phyloP scores from a whole-genome alignment of 345 rosid genomes.

The Bretschneidera sinensis region DNA sequence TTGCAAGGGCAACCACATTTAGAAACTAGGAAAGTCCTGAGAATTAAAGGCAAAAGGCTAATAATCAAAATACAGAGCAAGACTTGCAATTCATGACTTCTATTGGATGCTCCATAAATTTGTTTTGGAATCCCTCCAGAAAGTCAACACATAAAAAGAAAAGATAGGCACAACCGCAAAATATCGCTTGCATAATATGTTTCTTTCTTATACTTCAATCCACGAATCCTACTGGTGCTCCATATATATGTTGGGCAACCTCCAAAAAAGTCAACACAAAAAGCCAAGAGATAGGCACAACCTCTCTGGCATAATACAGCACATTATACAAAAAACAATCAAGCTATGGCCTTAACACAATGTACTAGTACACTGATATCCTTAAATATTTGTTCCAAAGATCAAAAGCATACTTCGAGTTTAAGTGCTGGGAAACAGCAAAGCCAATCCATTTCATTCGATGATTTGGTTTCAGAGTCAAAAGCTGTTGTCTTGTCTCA shows the following conservation, averaged over 20 bases:
- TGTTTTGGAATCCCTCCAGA: too few species aligned
- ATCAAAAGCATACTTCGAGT: constrained; percentile 59
- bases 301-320: too few species aligned
- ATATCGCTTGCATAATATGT: too few species aligned
- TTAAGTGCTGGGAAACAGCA: constrained; percentile 94
- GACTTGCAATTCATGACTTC: too few species aligned
- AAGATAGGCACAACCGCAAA: too few species aligned
- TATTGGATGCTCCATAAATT: too few species aligned
- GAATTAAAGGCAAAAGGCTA: too few species aligned
- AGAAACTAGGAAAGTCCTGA: too few species aligned
- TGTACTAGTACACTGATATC: not conserved
- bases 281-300: not conserved
- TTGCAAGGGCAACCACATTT: too few species aligned
- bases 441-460: constrained; percentile 99
- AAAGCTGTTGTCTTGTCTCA: constrained; percentile 92
- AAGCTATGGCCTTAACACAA: not conserved
- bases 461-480: constrained; percentile 92
- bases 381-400: constrained; percentile 9
- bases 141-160: too few species aligned
- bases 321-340: not conserved
- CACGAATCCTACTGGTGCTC: not conserved
- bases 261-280: not conserved
- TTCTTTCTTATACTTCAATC: too few species aligned
- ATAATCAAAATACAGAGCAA: too few species aligned
- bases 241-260: not conserved